These are phyloP conservation scores for Pseudofabraea citricarpa DNA, from an alignment of 2,329 filamentous ascomycete species.

Conservation along the genomic window DNA sequence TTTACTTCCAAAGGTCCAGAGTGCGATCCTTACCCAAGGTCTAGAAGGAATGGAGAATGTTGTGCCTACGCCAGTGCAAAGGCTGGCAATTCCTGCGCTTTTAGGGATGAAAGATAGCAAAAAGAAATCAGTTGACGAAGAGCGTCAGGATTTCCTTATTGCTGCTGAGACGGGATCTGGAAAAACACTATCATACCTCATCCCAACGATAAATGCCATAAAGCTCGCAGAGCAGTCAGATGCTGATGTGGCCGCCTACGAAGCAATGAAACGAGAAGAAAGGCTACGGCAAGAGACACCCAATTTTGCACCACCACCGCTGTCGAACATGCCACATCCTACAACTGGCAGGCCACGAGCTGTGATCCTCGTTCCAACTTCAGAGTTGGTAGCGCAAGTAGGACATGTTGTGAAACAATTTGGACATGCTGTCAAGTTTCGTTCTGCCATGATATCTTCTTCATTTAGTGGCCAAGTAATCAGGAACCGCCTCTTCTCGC, in stretches of 20 bases:
- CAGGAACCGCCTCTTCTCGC: slow-evolving; percentile 76
- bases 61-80: slow-evolving; percentile 83
- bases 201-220: slow-evolving; percentile 79
- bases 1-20: slow-evolving; percentile 65
- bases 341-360: slow-evolving; percentile 76
- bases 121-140: slow-evolving; percentile 27
- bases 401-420: slow-evolving; percentile 74
- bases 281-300: slow-evolving; percentile 52
- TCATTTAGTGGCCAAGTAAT: slow-evolving; percentile 74
- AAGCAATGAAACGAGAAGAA: slow-evolving; percentile 53
- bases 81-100: slow-evolving; percentile 79
- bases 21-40: slow-evolving; percentile 67
- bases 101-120: slow-evolving; percentile 50
- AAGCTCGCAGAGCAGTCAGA: slow-evolving; percentile 70
- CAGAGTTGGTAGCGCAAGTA: slow-evolving; percentile 88
- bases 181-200: slow-evolving; percentile 89
- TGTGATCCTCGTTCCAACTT: slow-evolving; percentile 84
- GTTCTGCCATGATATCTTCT: slow-evolving; percentile 76
- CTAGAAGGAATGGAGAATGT: slow-evolving; percentile 71
- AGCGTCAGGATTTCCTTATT: slow-evolving; percentile 62
- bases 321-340: slow-evolving; percentile 62
- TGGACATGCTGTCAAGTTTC: slow-evolving; percentile 83
- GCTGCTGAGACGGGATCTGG: slow-evolving; percentile 96
- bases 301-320: slow-evolving; percentile 51
- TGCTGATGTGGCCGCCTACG: slow-evolving; percentile 50